phyloP scores from a whole-genome alignment of 257 asterid genomes.

The Sherardia arvensis region DNA sequence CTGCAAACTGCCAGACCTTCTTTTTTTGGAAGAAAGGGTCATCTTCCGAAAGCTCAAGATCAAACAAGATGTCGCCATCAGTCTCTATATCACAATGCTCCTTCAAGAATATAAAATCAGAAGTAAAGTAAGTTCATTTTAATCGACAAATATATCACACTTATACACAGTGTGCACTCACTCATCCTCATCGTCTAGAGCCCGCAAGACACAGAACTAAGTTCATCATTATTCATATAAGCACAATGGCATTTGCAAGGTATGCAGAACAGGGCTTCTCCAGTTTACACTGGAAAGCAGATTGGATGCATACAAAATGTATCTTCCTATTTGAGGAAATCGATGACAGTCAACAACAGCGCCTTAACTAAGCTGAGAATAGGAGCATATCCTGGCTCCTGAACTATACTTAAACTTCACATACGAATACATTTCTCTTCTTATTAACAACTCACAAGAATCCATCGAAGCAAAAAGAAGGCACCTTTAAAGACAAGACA shows the following conservation, averaged over 20 bases:
- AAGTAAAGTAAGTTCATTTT: neutral
- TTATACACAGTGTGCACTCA: neutral
- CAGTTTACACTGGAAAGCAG: neutral
- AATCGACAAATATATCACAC: neutral
- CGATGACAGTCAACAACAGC: neutral
- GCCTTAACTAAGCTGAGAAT: neutral
- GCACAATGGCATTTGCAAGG: slow-evolving; percentile 3
- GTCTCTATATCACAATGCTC: slow-evolving; percentile 21
- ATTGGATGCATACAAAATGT: neutral
- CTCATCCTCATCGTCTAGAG: neutral
- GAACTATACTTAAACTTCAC: neutral
- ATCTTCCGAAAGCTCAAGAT: slow-evolving; percentile 45
- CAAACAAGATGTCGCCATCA: slow-evolving; percentile 34
- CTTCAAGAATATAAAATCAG: slow-evolving; percentile 24
- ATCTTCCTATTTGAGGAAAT: neutral
- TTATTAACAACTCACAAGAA: neutral
- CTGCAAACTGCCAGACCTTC: slow-evolving; percentile 34
- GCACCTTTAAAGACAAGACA: neutral
- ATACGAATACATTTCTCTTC: neutral
- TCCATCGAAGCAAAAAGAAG: neutral
- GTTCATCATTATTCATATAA: neutral
- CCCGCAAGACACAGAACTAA: neutral
- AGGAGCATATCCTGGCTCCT: neutral
- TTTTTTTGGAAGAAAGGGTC: slow-evolving; percentile 52
- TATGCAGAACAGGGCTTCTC: neutral